A percentile compares a stretch with the other conserved stretches of the same genome.
Evolutionary conservation across 345 rosid genomes (phyloP).

Genomic region (Boechera divaricarpa): DNA sequence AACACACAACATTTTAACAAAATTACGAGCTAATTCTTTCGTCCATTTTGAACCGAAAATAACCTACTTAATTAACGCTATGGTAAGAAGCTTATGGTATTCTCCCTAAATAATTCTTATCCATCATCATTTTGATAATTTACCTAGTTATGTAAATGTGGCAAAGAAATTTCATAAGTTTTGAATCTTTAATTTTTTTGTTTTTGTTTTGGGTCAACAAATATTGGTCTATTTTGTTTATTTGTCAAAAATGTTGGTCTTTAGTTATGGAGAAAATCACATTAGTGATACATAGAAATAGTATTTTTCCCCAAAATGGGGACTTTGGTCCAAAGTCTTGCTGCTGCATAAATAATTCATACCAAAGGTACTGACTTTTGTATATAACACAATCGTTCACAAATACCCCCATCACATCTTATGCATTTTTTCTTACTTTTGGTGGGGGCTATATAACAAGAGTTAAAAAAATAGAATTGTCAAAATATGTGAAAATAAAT

Average conservation of each 20-base stretch:
- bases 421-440: constrained; percentile 5
- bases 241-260: background rate
- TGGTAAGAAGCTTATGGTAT: too few species aligned
- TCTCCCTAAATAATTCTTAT: background rate
- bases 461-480: constrained; percentile 32
- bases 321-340: constrained; percentile 11
- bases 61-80: background rate
- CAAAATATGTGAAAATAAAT: constrained; percentile 9
- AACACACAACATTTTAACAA: background rate
- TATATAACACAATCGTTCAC: constrained; percentile 35
- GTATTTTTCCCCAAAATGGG: background rate
- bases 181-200: too few species aligned
- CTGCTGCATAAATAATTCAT: constrained; percentile 26
- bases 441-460: constrained; percentile 33
- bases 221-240: background rate
- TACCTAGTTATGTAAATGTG: background rate
- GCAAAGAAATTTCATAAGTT: background rate
- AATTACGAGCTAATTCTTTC: background rate
- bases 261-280: background rate
- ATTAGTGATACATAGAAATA: background rate
- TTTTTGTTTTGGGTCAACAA: too few species aligned
- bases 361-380: constrained; percentile 36
- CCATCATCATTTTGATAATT: background rate
- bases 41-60: background rate
- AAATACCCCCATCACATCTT: constrained; percentile 35